Evolutionary conservation across 2,329 filamentous ascomycete species (phyloP).

Genomic region (Zymoseptoria pseudotritici): DNA sequence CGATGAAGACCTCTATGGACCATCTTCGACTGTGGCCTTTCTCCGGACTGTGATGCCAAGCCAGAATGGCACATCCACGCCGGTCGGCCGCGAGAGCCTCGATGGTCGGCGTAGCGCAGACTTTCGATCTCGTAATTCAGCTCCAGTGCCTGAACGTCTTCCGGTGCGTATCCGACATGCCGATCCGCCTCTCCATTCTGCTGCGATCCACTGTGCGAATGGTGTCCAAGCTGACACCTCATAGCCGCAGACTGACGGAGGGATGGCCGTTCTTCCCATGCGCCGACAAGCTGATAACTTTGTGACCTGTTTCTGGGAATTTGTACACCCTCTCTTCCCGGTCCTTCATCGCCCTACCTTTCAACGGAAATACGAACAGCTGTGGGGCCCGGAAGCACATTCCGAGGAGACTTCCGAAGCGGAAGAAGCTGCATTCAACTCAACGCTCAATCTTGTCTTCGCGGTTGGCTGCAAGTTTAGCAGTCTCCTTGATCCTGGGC

Average conservation of each 20-base stretch:
- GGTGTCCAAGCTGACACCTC: not conserved
- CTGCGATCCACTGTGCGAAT: not conserved
- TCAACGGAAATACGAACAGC: constrained; percentile 17
- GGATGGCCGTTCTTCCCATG: constrained; percentile 17
- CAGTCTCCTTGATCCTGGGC: constrained; percentile 15
- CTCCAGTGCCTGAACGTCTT: constrained; percentile 12
- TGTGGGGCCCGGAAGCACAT: constrained; percentile 12
- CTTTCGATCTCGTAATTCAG: constrained; percentile 2
- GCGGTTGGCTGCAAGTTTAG: constrained; percentile 22
- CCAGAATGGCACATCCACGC: constrained; percentile 11
- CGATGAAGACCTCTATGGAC: constrained; percentile 17
- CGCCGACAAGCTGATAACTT: constrained; percentile 22
- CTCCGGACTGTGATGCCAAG: constrained; percentile 17
- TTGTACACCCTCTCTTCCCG: constrained; percentile 22
- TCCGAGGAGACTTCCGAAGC: constrained; percentile 10
- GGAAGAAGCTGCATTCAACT: constrained; percentile 21
- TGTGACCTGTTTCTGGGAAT: constrained; percentile 22
- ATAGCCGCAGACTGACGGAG: constrained; percentile 6
- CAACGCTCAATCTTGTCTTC: constrained; percentile 21
- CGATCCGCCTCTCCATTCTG: not conserved
- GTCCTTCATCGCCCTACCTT: constrained; percentile 21
- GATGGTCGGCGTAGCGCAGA: constrained; percentile 4
- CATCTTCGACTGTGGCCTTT: constrained; percentile 22
- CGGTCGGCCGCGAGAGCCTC: constrained; percentile 1
- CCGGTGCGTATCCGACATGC: constrained; percentile 1